phyloP scores from a whole-genome alignment of 768 basidiomycete genomes.

The Multifurca ochricompacta region DNA sequence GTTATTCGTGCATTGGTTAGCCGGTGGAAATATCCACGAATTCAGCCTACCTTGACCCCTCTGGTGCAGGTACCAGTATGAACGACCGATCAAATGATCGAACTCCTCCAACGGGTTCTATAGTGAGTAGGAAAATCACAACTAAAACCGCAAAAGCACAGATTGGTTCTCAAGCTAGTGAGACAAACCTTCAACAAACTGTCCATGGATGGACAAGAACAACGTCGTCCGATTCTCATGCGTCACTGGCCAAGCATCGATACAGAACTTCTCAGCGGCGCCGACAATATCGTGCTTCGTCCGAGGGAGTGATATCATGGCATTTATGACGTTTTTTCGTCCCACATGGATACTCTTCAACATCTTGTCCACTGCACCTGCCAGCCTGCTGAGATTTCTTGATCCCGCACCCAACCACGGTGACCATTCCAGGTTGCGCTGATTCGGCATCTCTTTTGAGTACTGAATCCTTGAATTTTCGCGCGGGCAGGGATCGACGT shows the following conservation, averaged over 20 bases:
- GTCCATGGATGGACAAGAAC: slow-evolving; percentile 76
- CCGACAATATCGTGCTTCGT: slow-evolving; percentile 80
- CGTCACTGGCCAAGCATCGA: slow-evolving; percentile 77
- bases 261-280: slow-evolving; percentile 73
- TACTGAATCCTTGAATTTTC: slow-evolving; percentile 60
- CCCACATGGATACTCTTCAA: slow-evolving; percentile 66
- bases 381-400: slow-evolving; percentile 68
- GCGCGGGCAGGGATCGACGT: slow-evolving; percentile 76
- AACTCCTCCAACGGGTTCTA: slow-evolving; percentile 67
- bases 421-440: slow-evolving; percentile 74
- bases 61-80: slow-evolving; percentile 70
- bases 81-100: slow-evolving; percentile 94
- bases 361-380: slow-evolving; percentile 52
- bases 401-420: slow-evolving; percentile 59
- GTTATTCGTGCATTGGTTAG: slow-evolving; percentile 17
- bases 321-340: slow-evolving; percentile 50
- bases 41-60: slow-evolving; percentile 67
- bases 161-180: background rate
- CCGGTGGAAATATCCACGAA: slow-evolving; percentile 1
- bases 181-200: slow-evolving; percentile 80
- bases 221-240: slow-evolving; percentile 49
- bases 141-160: background rate
- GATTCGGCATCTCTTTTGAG: slow-evolving; percentile 66
- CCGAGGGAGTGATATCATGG: slow-evolving; percentile 56
- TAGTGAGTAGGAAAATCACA: background rate